A percentile compares a stretch with the other conserved stretches of the same genome.
Conservation (phyloP, 2,329 filamentous ascomycete genomes). For the Neofusicoccum sp. region DNA sequence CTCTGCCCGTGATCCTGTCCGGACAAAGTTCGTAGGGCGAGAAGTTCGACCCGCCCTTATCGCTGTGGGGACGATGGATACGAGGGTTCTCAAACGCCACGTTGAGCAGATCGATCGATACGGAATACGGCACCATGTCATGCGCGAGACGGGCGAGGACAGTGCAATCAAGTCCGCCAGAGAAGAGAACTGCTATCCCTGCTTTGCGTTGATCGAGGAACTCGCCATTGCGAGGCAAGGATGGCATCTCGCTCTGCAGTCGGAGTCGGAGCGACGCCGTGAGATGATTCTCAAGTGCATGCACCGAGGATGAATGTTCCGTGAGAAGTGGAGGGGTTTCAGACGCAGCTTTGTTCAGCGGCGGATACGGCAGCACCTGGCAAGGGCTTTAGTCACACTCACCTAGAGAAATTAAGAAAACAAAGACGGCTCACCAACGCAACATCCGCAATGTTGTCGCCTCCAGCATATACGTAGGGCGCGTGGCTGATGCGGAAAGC, state of each 20-base stretch:
- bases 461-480: background rate
- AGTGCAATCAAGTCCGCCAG: conserved; percentile 90
- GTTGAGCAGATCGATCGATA: conserved; percentile 84
- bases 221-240: background rate
- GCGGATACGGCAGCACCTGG: conserved; percentile 9
- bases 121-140: conserved; percentile 65
- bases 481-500: background rate
- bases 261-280: conserved; percentile 15
- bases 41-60: conserved; percentile 20
- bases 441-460: no score
- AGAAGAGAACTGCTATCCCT: conserved; percentile 80
- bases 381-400: background rate
- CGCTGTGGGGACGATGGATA: conserved; percentile 43
- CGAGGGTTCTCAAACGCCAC: conserved; percentile 96
- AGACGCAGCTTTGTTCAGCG: background rate
- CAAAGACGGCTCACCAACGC: background rate
- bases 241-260: background rate
- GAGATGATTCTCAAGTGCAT: conserved; percentile 31
- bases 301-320: conserved; percentile 33
- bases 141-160: conserved; percentile 78
- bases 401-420: background rate
- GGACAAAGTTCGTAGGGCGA: conserved; percentile 77
- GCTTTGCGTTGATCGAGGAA: conserved; percentile 30
- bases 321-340: background rate
- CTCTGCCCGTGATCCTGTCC: conserved; percentile 82